These are phyloP conservation scores for Ceratocystis lukuohia DNA, from an alignment of 2,329 filamentous ascomycete genomes.

Conservation along the genomic window DNA sequence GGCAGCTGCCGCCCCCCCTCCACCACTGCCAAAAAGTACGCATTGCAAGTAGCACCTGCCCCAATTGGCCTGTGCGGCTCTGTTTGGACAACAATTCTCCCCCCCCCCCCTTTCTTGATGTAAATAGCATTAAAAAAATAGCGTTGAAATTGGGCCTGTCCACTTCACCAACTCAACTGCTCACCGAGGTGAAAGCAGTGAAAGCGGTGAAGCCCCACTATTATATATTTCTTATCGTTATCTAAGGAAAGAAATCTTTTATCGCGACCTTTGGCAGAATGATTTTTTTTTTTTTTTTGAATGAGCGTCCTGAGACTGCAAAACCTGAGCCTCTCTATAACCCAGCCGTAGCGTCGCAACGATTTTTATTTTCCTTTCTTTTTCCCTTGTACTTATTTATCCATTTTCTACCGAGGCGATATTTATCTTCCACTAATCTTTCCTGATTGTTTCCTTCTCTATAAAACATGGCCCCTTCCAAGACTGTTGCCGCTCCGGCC, in stretches of 20 bases:
- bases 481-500: slow-evolving; percentile 14
- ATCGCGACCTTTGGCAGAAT: slow-evolving; percentile 14
- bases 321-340: slow-evolving; percentile 1
- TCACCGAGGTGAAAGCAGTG: slow-evolving; percentile 13
- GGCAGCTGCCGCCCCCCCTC: neutral
- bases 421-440: neutral
- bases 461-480: slow-evolving; percentile 15
- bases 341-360: neutral
- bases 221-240: slow-evolving; percentile 16
- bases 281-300: slow-evolving; percentile 15
- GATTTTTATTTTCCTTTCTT: slow-evolving; percentile 1
- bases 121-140: neutral
- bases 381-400: neutral
- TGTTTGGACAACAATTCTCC: neutral
- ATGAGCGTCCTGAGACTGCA: neutral
- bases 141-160: neutral
- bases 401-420: neutral
- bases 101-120: neutral
- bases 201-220: slow-evolving; percentile 11
- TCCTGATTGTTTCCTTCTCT: slow-evolving; percentile 1
- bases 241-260: slow-evolving; percentile 19
- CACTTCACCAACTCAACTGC: neutral
- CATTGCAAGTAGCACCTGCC: neutral
- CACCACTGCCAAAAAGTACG: neutral
- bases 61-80: neutral